Percentiles rank a stretch among this genome's conserved stretches.
These are phyloP conservation scores for Cystobasidium slooffiae DNA, from an alignment of 1,284 basidiomycete species.

Conservation along the genomic window DNA sequence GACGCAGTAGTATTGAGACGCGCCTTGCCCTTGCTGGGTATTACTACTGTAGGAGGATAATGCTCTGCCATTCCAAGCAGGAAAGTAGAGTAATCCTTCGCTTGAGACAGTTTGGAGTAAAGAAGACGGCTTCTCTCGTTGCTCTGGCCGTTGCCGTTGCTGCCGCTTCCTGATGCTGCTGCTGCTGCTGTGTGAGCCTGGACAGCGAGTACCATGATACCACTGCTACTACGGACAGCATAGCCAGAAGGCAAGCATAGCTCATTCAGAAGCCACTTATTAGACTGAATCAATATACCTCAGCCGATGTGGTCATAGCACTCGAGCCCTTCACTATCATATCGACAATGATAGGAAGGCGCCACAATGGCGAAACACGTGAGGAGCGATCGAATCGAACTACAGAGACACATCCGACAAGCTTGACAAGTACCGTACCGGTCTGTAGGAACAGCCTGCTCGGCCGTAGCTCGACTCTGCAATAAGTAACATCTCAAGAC, in stretches of 20 bases:
- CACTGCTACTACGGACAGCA: too few species aligned
- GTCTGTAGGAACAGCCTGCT: too few species aligned
- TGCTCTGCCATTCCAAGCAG: constrained; percentile 37
- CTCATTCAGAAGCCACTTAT: too few species aligned
- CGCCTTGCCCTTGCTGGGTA: constrained; percentile 26
- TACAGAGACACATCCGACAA: neutral
- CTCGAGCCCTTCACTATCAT: neutral
- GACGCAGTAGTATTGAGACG: neutral
- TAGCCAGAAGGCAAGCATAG: too few species aligned
- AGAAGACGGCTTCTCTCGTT: constrained; percentile 26
- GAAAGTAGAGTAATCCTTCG: constrained; percentile 27
- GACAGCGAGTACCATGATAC: neutral
- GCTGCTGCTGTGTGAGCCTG: neutral
- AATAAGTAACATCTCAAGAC: too few species aligned
- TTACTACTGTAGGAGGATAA: constrained; percentile 20
- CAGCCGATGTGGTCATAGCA: too few species aligned
- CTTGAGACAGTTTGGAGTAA: constrained; percentile 2
- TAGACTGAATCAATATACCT: too few species aligned
- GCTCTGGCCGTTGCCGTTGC: neutral
- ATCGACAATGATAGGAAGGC: neutral
- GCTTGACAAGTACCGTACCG: neutral
- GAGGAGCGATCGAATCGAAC: neutral
- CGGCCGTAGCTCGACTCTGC: too few species aligned
- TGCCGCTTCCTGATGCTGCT: neutral
- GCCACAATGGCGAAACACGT: constrained; percentile 15